A percentile compares a stretch with the other conserved stretches of the same genome.
Evolutionary conservation across 805 yeast genomes (phyloP).

Genomic region (Wickerhamiella siamensis): DNA sequence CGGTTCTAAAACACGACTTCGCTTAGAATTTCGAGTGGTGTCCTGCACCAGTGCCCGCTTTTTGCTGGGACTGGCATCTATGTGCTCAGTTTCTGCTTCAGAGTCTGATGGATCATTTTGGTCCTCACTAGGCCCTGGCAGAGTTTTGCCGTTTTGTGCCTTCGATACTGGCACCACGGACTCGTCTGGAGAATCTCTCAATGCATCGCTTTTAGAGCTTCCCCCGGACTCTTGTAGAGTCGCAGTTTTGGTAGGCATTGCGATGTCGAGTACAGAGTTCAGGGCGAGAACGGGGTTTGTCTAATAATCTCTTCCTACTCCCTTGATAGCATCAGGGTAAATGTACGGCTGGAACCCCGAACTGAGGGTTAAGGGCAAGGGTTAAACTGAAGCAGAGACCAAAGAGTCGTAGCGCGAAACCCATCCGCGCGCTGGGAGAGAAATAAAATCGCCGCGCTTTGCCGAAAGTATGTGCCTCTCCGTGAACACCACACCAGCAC

Average conservation of each 20-base stretch:
- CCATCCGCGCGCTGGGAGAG: too few relatives aligned
- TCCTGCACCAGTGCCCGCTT: constrained; percentile 1
- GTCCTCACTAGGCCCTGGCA: background rate
- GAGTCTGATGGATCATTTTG: constrained; percentile 31
- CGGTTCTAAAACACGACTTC: background rate
- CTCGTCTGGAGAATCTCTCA: background rate
- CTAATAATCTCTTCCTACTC: background rate
- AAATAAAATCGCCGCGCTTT: too few relatives aligned
- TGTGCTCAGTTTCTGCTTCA: constrained; percentile 84
- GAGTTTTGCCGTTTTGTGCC: background rate
- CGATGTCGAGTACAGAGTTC: constrained; percentile 1
- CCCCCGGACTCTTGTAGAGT: background rate
- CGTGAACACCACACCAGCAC: too few relatives aligned
- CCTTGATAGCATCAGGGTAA: background rate
- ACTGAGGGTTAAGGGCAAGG: background rate
- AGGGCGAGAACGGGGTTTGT: background rate
- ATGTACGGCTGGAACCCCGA: background rate
- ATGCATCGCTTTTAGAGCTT: background rate
- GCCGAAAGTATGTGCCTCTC: too few relatives aligned
- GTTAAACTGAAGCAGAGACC: too few relatives aligned
- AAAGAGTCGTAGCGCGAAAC: too few relatives aligned
- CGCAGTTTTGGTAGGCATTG: constrained; percentile 3
- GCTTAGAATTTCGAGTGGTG: constrained; percentile 3
- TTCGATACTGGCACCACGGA: background rate
- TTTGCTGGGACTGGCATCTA: constrained; percentile 38